Base-by-base conservation (phyloP, 2,329 filamentous ascomycete genomes). In the Scortechinia acanthostroma region DNA sequence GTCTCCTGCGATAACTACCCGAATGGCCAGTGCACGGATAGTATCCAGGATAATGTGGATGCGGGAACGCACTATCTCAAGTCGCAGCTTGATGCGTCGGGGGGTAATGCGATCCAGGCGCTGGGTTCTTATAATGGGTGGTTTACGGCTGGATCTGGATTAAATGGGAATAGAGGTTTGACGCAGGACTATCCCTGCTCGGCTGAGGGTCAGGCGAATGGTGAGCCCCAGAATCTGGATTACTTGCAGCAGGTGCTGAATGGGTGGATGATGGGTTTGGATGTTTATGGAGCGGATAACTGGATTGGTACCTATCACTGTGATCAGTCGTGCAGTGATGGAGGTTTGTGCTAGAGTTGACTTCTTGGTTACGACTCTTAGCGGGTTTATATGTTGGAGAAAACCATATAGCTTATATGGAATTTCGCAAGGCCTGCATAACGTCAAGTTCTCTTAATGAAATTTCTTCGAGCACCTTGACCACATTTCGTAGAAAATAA, bases 71-170 rank as follows among this genome's bases (percentile, higher is more conserved):
- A 55, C 33, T 56, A 58, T n/a, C 52, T 63, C 35, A 47, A 48
- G 16, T 25, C 45, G 1, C 52, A 53, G 21, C 52, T 64, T 2
- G 50, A 58, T 16, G 44, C 22, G 2, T 28, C 50, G 19, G 51
- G 48, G 20, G 53, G 55, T 2, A 63, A 64, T 49, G 59, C 57
- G 2, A 50, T 64, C 17, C 45, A 49, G 21, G 61, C 60, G 4
- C 54, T 64, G 23, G 60, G 59, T 15, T 48, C 49, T n/a, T 64
- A 63, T 47, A 63, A 63, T 43, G 60, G 60, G 37, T 64, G 59
- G 60, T 63, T 63, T 48, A 58, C 54, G 20, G 56, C 55, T 2
- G 48, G 48, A 14, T 53, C 50, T 43, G 52, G 51, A n/a, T 46
- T 56, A 28, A 63, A 63, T 46, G 53, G 51, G 14, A 54, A 55